Conservation (phyloP, 2,329 filamentous ascomycete species). For the Cytospora piceae region DNA sequence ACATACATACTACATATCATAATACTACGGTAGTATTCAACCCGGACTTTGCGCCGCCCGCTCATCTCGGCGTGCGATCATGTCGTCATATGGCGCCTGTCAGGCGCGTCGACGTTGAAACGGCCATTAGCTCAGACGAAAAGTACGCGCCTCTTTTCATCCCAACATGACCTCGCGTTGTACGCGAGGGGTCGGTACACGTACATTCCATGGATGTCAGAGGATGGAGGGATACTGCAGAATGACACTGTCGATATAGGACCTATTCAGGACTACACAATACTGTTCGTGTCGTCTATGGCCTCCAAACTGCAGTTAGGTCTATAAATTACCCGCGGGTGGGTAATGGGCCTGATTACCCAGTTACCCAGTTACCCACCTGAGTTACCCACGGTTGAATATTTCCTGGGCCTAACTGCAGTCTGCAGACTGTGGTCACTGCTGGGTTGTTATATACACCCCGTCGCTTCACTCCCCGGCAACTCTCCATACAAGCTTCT, state of each 20-base stretch:
- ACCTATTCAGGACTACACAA: too few relatives aligned
- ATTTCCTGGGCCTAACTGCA: too few relatives aligned
- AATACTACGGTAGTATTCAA: background rate
- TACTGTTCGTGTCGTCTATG: too few relatives aligned
- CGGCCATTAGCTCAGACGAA: background rate
- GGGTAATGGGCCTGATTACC: too few relatives aligned
- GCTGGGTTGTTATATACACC: too few relatives aligned
- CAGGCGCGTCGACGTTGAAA: background rate
- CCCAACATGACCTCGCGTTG: background rate
- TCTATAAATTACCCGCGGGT: too few relatives aligned
- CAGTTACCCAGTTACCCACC: too few relatives aligned
- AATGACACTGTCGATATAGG: too few relatives aligned
- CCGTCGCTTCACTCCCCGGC: slow-evolving; percentile 30
- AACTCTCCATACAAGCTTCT: slow-evolving; percentile 38
- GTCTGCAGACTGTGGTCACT: too few relatives aligned
- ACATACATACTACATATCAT: background rate
- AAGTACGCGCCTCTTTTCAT: background rate
- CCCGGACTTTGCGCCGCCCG: background rate
- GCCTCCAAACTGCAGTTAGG: too few relatives aligned
- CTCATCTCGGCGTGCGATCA: background rate
- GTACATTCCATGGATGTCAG: too few relatives aligned
- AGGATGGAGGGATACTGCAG: background rate
- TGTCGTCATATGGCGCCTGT: background rate
- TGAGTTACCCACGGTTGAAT: too few relatives aligned
- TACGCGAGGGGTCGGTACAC: background rate